Evolutionary conservation across 768 basidiomycete genomes (phyloP).

Genomic region (Lyophyllum semitale): DNA sequence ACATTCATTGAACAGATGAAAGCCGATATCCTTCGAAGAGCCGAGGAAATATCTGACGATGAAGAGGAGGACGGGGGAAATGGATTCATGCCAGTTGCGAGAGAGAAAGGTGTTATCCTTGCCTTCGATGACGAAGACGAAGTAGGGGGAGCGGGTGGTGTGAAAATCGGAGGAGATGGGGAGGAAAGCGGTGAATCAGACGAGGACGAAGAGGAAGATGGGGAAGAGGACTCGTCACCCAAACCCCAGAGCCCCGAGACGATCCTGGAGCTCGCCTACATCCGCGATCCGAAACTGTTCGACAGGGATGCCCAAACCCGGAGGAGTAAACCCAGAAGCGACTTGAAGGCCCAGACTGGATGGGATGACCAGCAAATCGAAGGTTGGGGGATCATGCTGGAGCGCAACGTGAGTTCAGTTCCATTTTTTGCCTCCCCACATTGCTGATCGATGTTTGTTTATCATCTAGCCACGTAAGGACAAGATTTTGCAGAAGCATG

Average conservation of each 20-base stretch:
- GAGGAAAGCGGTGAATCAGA: conserved; percentile 37
- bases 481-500: conserved; percentile 72
- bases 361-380: conserved; percentile 88
- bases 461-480: conserved; percentile 66
- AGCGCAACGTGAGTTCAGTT: conserved; percentile 68
- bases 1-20: conserved; percentile 76
- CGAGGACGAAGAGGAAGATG: conserved; percentile 36
- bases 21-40: conserved; percentile 76
- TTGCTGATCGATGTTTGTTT: neutral
- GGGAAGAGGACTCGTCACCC: conserved; percentile 25
- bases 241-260: conserved; percentile 48
- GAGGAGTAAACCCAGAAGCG: conserved; percentile 63
- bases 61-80: conserved; percentile 50
- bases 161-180: conserved; percentile 63
- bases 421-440: neutral
- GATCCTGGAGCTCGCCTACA: conserved; percentile 75
- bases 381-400: conserved; percentile 90
- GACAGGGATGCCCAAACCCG: conserved; percentile 75
- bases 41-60: conserved; percentile 65
- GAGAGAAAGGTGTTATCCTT: conserved; percentile 27
- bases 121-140: conserved; percentile 51
- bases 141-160: conserved; percentile 44
- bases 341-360: conserved; percentile 71
- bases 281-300: conserved; percentile 74
- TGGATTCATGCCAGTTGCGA: too few relatives aligned